Evolutionary conservation across 257 asterid genomes (phyloP).

Genomic region (Solanum ossicruentum): DNA sequence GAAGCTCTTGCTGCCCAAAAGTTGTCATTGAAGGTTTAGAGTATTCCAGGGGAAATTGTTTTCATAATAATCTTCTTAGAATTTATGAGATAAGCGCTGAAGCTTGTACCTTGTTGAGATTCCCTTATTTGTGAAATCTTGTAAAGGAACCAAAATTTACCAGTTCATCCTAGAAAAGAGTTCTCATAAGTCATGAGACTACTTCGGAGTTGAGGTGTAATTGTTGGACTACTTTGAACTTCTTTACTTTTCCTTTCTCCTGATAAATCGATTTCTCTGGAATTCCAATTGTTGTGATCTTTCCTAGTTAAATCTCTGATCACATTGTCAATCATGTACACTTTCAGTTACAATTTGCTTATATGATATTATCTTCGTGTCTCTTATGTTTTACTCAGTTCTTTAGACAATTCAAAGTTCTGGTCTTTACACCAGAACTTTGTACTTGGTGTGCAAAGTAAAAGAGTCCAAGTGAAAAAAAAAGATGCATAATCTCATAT

Average conservation of each 20-base stretch:
- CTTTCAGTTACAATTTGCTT: neutral
- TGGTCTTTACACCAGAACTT: too few species aligned
- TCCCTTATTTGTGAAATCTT: neutral
- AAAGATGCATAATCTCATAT: neutral
- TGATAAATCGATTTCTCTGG: neutral
- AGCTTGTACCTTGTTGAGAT: conserved; percentile 1
- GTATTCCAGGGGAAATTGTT: neutral
- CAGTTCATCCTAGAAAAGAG: neutral
- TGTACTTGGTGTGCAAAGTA: too few species aligned
- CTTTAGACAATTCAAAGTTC: neutral
- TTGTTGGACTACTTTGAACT: neutral
- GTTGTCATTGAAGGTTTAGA: conserved; percentile 53
- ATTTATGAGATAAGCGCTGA: conserved; percentile 2
- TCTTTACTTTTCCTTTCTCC: neutral
- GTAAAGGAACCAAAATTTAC: neutral
- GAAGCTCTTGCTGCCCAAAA: conserved; percentile 90
- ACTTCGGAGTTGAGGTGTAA: neutral
- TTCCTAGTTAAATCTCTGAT: neutral
- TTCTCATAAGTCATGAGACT: neutral
- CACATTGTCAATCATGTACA: neutral
- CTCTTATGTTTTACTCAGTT: neutral
- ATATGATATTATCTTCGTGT: neutral
- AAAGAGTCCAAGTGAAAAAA: too few species aligned
- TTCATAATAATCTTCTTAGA: neutral
- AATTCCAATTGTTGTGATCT: neutral